These are phyloP conservation scores for Cymbopogon citratus DNA, from an alignment of 176 grass and related monocot species.

Conservation along the genomic window DNA sequence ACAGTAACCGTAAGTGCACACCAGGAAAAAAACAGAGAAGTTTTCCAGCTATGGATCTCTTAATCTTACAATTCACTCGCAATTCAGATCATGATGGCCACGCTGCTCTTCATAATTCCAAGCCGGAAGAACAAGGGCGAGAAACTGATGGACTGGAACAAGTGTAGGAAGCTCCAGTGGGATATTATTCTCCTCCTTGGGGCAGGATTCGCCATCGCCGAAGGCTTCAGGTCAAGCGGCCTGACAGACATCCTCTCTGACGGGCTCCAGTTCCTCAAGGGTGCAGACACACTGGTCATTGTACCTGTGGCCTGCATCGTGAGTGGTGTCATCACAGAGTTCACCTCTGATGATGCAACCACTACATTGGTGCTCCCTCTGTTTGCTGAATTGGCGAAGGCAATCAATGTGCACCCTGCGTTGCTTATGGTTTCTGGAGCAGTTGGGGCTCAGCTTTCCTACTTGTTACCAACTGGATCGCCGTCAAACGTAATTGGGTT, in stretches of 20 bases:
- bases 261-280: conserved; percentile 47
- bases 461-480: conserved; percentile 63
- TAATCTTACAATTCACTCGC: background rate
- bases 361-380: conserved; percentile 66
- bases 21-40: background rate
- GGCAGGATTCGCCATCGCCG: conserved; percentile 79
- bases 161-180: conserved; percentile 90
- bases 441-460: conserved; percentile 61
- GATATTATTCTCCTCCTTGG: conserved; percentile 85
- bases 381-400: conserved; percentile 56
- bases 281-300: conserved; percentile 30
- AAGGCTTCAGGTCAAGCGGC: conserved; percentile 67
- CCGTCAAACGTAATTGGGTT: conserved; percentile 71
- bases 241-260: conserved; percentile 49
- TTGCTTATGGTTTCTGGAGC: conserved; percentile 64
- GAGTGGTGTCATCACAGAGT: conserved; percentile 53
- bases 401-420: conserved; percentile 47
- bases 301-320: conserved; percentile 52
- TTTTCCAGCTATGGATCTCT: background rate
- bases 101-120: conserved; percentile 86
- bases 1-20: conserved; percentile 72
- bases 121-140: conserved; percentile 54
- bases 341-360: conserved; percentile 59
- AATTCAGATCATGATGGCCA: conserved; percentile 80
- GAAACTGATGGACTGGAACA: conserved; percentile 97